A percentile compares a stretch with the other conserved stretches of the same genome.
These are phyloP conservation scores for Trichoderma polysporum DNA, from an alignment of 2,329 filamentous ascomycete genomes.

Conservation along the genomic window DNA sequence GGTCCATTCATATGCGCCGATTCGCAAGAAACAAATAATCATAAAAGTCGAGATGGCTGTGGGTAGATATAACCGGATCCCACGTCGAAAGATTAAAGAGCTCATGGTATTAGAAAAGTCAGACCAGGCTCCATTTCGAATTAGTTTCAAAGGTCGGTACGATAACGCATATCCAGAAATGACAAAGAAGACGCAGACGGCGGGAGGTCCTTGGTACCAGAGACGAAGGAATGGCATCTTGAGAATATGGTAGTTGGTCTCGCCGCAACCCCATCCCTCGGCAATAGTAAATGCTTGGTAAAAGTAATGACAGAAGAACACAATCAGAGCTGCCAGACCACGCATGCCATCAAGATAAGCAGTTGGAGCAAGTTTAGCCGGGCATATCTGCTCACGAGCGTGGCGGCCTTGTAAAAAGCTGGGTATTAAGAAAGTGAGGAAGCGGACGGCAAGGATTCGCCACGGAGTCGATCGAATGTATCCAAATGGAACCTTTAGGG, in stretches of 20 bases:
- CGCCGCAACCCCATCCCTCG: constrained; percentile 48
- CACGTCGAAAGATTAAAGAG: constrained; percentile 53
- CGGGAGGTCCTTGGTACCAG: constrained; percentile 55
- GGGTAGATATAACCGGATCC: constrained; percentile 53
- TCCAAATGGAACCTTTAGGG: constrained; percentile 32
- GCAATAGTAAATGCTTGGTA: constrained; percentile 54
- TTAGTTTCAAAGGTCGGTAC: constrained; percentile 51
- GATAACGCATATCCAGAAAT: constrained; percentile 62
- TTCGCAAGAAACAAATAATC: constrained; percentile 44
- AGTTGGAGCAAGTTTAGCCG: constrained; percentile 49
- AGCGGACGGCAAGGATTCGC: constrained; percentile 39
- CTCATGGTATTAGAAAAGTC: constrained; percentile 47
- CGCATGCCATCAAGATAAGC: constrained; percentile 60
- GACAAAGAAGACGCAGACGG: constrained; percentile 62
- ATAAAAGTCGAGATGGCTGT: constrained; percentile 51
- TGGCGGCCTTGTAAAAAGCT: constrained; percentile 50
- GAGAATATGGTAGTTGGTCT: constrained; percentile 46
- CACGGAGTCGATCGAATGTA: constrained; percentile 37
- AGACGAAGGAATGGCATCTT: constrained; percentile 56
- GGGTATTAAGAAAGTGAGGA: constrained; percentile 50
- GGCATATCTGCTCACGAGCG: constrained; percentile 42
- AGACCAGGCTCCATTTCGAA: constrained; percentile 37
- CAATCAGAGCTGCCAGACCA: constrained; percentile 54
- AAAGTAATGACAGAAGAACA: constrained; percentile 57
- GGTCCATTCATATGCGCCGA: constrained; percentile 50